Base-by-base conservation (phyloP, 1,139 yeast genomes). In the Nakaseomyces delphensis region DNA sequence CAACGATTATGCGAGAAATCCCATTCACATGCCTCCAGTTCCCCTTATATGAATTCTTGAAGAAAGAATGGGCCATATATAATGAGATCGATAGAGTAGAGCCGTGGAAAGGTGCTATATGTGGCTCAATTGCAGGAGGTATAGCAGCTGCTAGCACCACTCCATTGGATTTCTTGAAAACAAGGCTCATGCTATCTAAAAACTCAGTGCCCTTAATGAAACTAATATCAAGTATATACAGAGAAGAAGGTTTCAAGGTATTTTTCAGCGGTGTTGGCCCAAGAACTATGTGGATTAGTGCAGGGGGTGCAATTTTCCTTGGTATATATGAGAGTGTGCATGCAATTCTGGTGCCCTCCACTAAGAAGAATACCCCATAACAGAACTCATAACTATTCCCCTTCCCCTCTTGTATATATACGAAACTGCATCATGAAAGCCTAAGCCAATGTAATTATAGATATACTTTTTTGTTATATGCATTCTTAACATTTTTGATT, bases 101-200 rank as follows among this genome's bases (percentile, higher is more conserved):
- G 5, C 79, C 87, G 2, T 65, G 76, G 50, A 83, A 81, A 56
- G 96, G 96, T n/a, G 93, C 96, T 0, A 49, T 87, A 0, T 87
- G 97, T 62, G 99, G 99, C 4, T 83, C 95, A 9, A 62, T 87
- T 20, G 97, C 98, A 0, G 97, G 97, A 23, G 96, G 93, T 2
- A 62, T 86, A 18, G 96, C 97, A 0, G 98, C 97, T 0, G 96
- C 96, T 0, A 50, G 75, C 3, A 91, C 98, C 0, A 91, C 97
- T 0, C 98, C 98, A 2, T 66, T 91, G 48, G 98, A 91, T 59
- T 95, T 91, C 18, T 67, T 91, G 43, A 91, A 91, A 64, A 91
- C 98, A 0, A 72, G 97, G 53, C 71, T 91, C 42, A 91, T 91
- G 97, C 71, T 91, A 39, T 73, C 72, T 56, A 68, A 74, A 33